Base-by-base conservation (phyloP, 2,329 filamentous ascomycete genomes). In the Fusarium incarnatum region DNA sequence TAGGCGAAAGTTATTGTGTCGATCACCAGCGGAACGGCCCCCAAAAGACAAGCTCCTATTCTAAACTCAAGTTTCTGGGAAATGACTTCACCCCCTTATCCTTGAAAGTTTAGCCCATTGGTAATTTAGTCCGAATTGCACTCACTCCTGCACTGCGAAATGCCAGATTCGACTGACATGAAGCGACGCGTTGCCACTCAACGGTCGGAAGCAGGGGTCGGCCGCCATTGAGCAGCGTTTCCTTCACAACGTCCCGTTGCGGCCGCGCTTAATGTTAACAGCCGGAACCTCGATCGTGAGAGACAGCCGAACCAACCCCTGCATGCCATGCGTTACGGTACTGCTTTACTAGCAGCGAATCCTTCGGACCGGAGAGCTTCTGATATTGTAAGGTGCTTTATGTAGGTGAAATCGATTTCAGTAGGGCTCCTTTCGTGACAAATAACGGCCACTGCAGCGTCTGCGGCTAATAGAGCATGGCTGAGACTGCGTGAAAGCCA, bases 171-270 rank as follows among this genome's bases (percentile, higher is more conserved):
- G 47, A 67, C 54, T 55, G 53, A 47, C 61, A 67, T 28, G 40
- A 25, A 63, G 67, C 67, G 67, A 70, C 67, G 37, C 62, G 57
- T 67, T n/a, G 57, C 67, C 62, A 67, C 67, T 67, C 57, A 67
- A 66, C 54, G 54, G 55, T 66, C 53, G 41, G 25, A 27, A 54
- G 54, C 67, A 69, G 67, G 67, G 67, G 67, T 70, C 67, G 67
- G 67, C 67, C 67, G 67, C 67, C 67, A 50, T 46, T 48, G 37
- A 34, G 57, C 44, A 53, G 41, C 47, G 42, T 49, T 60, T 60
- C 41, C 25, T 58, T 40, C 25, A 30, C 64, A 49, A 42, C 49
- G 52, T 56, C 49, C 48, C 50, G 41, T 40, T 52, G 48, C 54
- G 58, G 64, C 37, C 56, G 64, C 57, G 67, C 57, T 70, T 65